A percentile compares a stretch with the other conserved stretches of the same genome.
Conservation (phyloP, 305 asterid species). For the Ilex paraguariensis region DNA sequence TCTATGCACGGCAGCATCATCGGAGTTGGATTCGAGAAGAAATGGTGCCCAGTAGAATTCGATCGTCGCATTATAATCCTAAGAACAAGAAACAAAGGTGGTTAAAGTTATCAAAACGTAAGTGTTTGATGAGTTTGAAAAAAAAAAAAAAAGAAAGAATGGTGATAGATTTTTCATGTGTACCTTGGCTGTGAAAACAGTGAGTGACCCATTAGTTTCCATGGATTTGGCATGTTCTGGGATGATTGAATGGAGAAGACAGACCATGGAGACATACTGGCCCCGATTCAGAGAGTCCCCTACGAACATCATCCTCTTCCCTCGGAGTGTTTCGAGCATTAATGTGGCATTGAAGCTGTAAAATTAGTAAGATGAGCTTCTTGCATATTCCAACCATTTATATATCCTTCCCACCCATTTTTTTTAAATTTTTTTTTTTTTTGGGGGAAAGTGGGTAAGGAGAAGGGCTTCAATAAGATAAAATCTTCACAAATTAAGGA, state of each 20-base stretch:
- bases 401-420: too few species aligned
- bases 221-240: slow-evolving; percentile 26
- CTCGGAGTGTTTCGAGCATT: slow-evolving; percentile 24
- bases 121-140: too few species aligned
- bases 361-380: not conserved
- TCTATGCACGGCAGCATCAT: slow-evolving; percentile 22
- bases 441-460: too few species aligned
- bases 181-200: slow-evolving; percentile 28
- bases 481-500: too few species aligned
- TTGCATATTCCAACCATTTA: not conserved
- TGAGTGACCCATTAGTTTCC: slow-evolving; percentile 16
- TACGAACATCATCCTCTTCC: slow-evolving; percentile 27
- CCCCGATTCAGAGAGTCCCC: slow-evolving; percentile 31
- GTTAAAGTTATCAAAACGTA: too few species aligned
- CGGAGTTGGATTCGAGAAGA: slow-evolving; percentile 27
- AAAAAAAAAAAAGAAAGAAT: not conserved
- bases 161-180: not conserved
- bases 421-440: too few species aligned
- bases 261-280: slow-evolving; percentile 23
- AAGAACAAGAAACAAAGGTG: not conserved
- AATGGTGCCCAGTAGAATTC: slow-evolving; percentile 33
- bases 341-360: slow-evolving; percentile 24
- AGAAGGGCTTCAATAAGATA: too few species aligned
- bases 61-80: slow-evolving; percentile 28
- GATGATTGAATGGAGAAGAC: slow-evolving; percentile 23